These are phyloP conservation scores for Friedmanniomyces simplex DNA, from an alignment of 495 filamentous ascomycete species.

Conservation along the genomic window DNA sequence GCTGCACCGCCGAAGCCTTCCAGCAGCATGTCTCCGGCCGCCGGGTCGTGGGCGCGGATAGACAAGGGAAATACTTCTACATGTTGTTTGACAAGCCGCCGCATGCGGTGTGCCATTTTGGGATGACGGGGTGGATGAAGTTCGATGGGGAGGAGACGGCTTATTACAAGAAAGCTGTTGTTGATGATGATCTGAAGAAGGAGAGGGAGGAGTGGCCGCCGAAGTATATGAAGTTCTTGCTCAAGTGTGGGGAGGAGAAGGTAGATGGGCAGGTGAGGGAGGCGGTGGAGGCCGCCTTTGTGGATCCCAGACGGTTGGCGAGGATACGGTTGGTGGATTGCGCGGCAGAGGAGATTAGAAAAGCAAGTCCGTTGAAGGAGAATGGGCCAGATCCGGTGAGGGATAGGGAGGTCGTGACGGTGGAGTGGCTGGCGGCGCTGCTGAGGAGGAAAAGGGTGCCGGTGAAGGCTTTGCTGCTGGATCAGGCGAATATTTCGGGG, in stretches of 20 bases:
- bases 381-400: slow-evolving; percentile 90
- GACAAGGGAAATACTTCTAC: slow-evolving; percentile 89
- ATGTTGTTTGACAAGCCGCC: slow-evolving; percentile 62
- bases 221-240: slow-evolving; percentile 74
- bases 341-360: slow-evolving; percentile 59
- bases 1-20: slow-evolving; percentile 63
- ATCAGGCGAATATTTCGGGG: slow-evolving; percentile 83
- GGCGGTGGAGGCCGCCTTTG: slow-evolving; percentile 53
- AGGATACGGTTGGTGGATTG: slow-evolving; percentile 77
- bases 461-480: slow-evolving; percentile 74
- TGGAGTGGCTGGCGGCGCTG: slow-evolving; percentile 59
- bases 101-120: slow-evolving; percentile 85
- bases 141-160: slow-evolving; percentile 64
- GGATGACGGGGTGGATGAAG: slow-evolving; percentile 86
- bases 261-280: slow-evolving; percentile 11
- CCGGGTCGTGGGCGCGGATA: slow-evolving; percentile 60
- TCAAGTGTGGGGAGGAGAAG: slow-evolving; percentile 52
- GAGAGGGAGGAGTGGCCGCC: slow-evolving; percentile 63
- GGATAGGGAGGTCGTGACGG: slow-evolving; percentile 64
- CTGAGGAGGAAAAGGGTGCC: slow-evolving; percentile 66
- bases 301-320: slow-evolving; percentile 65
- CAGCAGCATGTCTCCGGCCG: slow-evolving; percentile 63
- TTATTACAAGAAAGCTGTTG: slow-evolving; percentile 59
- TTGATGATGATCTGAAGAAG: slow-evolving; percentile 33
- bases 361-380: slow-evolving; percentile 67